Evolutionary conservation across 2,329 filamentous ascomycete species (phyloP).

Genomic region (Aspergillus fumigatus): DNA sequence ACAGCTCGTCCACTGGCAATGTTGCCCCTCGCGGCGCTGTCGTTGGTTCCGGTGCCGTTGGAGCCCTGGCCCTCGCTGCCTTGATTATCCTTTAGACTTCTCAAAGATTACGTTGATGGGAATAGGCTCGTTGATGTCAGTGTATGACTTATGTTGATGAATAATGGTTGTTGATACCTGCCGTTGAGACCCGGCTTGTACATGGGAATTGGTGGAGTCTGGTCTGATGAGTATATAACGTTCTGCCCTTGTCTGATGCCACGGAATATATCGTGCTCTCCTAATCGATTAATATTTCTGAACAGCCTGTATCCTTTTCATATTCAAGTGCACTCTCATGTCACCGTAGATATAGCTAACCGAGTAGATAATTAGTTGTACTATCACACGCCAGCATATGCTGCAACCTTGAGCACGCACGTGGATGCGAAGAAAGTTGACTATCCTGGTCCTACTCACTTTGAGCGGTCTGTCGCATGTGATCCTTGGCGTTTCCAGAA

Average conservation of each 20-base stretch:
- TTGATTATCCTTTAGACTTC: slow-evolving; percentile 37
- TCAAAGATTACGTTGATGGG: not conserved
- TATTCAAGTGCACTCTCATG: too few species aligned
- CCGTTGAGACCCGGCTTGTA: not conserved
- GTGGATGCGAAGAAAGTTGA: too few species aligned
- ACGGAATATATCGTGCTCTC: not conserved
- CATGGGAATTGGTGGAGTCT: not conserved
- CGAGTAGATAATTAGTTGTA: slow-evolving; percentile 13
- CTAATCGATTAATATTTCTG: not conserved
- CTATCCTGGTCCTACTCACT: too few species aligned
- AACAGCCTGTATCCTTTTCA: not conserved
- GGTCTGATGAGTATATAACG: not conserved
- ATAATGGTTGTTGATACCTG: slow-evolving; percentile 7
- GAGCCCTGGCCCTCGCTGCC: slow-evolving; percentile 40
- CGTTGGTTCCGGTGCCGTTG: slow-evolving; percentile 29
- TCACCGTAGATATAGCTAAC: not conserved
- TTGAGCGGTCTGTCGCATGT: not conserved
- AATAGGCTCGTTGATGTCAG: not conserved
- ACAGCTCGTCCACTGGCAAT: slow-evolving; percentile 15
- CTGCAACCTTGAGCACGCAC: too few species aligned
- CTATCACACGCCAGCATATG: slow-evolving; percentile 6
- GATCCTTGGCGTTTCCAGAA: not conserved
- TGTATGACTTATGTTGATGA: slow-evolving; percentile 7
- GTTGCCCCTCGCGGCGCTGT: slow-evolving; percentile 29
- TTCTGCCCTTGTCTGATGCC: not conserved